phyloP scores from a whole-genome alignment of 108 stramenopile genomes.

The Stephanodiscus triporus region DNA sequence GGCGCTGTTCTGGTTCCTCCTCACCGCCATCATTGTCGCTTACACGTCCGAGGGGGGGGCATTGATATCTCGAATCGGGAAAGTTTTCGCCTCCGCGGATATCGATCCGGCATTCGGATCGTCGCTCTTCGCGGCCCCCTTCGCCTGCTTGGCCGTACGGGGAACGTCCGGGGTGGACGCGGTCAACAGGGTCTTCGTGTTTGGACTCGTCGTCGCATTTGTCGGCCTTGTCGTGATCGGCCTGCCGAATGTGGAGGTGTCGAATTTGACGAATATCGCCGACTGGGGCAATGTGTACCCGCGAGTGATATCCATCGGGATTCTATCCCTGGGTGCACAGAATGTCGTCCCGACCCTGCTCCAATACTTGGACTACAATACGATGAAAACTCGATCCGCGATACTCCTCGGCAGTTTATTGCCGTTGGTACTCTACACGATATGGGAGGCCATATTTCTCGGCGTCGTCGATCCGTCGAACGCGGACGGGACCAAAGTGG shows the following conservation, averaged over 20 bases:
- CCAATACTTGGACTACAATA: slow-evolving; percentile 40
- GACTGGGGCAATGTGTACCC: slow-evolving; percentile 49
- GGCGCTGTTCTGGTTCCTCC: slow-evolving; percentile 53
- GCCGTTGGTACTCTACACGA: slow-evolving; percentile 37
- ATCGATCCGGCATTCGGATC: slow-evolving; percentile 40
- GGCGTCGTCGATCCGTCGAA: slow-evolving; percentile 40
- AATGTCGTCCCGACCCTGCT: slow-evolving; percentile 56
- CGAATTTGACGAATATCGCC: slow-evolving; percentile 25
- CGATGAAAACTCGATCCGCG: slow-evolving; percentile 31
- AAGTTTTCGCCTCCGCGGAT: slow-evolving; percentile 3
- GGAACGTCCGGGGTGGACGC: slow-evolving; percentile 44
- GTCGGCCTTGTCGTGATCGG: slow-evolving; percentile 30
- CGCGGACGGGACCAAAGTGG: slow-evolving; percentile 22
- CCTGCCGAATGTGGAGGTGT: slow-evolving; percentile 19
- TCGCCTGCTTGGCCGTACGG: slow-evolving; percentile 29
- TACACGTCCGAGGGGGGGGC: slow-evolving; percentile 50
- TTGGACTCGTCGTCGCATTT: slow-evolving; percentile 41
- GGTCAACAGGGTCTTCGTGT: slow-evolving; percentile 47
- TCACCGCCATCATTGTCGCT: slow-evolving; percentile 48
- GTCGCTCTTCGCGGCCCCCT: slow-evolving; percentile 28
- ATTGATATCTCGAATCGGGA: slow-evolving; percentile 28
- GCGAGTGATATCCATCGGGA: slow-evolving; percentile 49
- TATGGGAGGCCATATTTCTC: slow-evolving; percentile 53
- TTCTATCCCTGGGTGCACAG: slow-evolving; percentile 54
- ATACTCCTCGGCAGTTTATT: slow-evolving; percentile 46